These are phyloP conservation scores for Pyrenula aspistea DNA, from an alignment of 495 filamentous ascomycete genomes.

Conservation along the genomic window DNA sequence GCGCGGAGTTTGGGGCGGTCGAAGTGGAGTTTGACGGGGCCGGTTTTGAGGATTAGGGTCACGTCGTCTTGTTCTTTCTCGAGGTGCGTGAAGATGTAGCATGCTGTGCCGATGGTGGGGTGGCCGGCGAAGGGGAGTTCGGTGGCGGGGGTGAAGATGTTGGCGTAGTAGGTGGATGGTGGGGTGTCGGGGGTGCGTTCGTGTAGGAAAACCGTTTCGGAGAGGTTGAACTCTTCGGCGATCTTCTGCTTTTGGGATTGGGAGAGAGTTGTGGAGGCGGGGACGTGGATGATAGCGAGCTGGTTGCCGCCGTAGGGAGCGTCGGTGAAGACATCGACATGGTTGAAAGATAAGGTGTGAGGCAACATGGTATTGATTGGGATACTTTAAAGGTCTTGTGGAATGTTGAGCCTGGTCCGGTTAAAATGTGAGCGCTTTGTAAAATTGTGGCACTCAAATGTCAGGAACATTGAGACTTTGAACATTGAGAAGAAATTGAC, in stretches of 20 bases:
- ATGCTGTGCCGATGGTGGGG: constrained; percentile 52
- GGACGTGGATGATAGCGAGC: constrained; percentile 29
- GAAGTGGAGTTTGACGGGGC: constrained; percentile 30
- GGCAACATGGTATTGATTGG: too few species aligned
- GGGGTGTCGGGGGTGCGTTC: too few species aligned
- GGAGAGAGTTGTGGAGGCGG: constrained; percentile 15
- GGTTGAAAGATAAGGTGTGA: too few species aligned
- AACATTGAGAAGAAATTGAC: too few species aligned
- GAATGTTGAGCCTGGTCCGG: too few species aligned
- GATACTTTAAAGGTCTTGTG: too few species aligned
- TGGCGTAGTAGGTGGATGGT: too few species aligned
- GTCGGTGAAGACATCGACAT: constrained; percentile 36
- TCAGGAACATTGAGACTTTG: too few species aligned
- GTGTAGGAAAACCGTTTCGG: constrained; percentile 3
- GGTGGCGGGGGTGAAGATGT: constrained; percentile 48
- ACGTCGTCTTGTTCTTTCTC: constrained; percentile 22
- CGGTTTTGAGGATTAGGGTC: constrained; percentile 44
- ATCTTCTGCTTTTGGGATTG: constrained; percentile 28
- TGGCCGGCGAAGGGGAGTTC: constrained; percentile 64
- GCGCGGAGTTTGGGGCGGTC: constrained; percentile 21
- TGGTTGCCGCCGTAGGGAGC: constrained; percentile 26
- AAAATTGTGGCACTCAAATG: too few species aligned
- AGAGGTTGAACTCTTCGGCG: constrained; percentile 5
- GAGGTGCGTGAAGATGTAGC: too few species aligned
- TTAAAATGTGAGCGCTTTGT: too few species aligned